These are phyloP conservation scores for Ramularia endophylla DNA, from an alignment of 2,329 filamentous ascomycete species.

Conservation along the genomic window DNA sequence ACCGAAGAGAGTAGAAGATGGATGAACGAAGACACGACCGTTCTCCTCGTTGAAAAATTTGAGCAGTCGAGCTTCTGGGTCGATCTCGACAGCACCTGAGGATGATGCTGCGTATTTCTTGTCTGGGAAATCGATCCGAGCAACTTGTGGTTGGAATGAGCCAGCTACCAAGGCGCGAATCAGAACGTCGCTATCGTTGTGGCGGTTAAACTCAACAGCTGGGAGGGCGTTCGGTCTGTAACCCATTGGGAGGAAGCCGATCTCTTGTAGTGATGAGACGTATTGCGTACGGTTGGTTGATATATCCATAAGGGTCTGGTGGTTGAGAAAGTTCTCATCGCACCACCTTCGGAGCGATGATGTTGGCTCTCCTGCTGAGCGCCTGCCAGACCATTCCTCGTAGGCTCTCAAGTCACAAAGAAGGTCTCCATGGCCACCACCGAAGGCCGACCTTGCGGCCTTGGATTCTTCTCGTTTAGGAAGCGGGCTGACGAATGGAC, in stretches of 20 bases:
- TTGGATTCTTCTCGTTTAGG: constrained; percentile 79
- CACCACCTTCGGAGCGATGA: constrained; percentile 71
- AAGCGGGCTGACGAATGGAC: constrained; percentile 77
- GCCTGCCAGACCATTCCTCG: constrained; percentile 70
- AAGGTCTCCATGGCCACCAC: constrained; percentile 72
- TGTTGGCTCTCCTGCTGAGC: constrained; percentile 49
- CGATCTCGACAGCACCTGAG: constrained; percentile 83
- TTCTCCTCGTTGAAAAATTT: constrained; percentile 84
- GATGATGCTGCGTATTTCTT: constrained; percentile 89
- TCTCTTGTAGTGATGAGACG: constrained; percentile 75
- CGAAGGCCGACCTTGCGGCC: constrained; percentile 68
- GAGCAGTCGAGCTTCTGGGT: constrained; percentile 86
- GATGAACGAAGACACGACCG: constrained; percentile 87
- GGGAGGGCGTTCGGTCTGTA: constrained; percentile 23
- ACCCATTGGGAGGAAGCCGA: constrained; percentile 59
- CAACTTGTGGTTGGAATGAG: constrained; percentile 68
- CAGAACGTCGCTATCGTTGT: constrained; percentile 42
- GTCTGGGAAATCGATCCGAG: constrained; percentile 86
- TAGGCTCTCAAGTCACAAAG: constrained; percentile 82
- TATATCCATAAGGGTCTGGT: constrained; percentile 81
- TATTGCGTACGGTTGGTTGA: constrained; percentile 81
- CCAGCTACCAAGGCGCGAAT: constrained; percentile 46
- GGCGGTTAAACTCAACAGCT: constrained; percentile 39
- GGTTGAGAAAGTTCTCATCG: constrained; percentile 75
- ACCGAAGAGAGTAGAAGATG: constrained; percentile 78